These are phyloP conservation scores for Irpex sp. DNA, from an alignment of 1,284 basidiomycete genomes.

Conservation along the genomic window DNA sequence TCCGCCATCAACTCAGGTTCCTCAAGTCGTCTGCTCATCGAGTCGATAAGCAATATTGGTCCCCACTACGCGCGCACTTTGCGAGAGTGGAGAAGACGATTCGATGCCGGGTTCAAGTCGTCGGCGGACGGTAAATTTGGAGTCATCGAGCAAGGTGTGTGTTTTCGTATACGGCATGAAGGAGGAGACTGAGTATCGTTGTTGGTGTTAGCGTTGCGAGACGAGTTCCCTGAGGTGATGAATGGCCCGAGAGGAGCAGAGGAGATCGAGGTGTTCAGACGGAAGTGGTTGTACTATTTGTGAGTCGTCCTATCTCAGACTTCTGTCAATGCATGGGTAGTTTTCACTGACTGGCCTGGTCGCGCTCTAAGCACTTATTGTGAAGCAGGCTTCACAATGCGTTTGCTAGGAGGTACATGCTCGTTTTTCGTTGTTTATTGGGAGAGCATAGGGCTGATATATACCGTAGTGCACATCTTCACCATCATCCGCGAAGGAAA, in stretches of 20 bases:
- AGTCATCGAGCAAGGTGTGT: slow-evolving; percentile 45
- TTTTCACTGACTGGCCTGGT: slow-evolving; percentile 17
- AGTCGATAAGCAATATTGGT: slow-evolving; percentile 77
- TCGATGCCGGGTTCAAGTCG: slow-evolving; percentile 50
- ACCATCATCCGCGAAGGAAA: slow-evolving; percentile 60
- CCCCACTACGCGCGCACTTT: slow-evolving; percentile 80
- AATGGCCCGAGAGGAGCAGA: slow-evolving; percentile 34
- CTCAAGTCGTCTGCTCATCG: slow-evolving; percentile 58
- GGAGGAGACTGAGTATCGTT: neutral
- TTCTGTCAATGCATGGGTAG: neutral
- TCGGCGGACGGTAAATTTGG: slow-evolving; percentile 8
- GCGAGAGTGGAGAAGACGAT: slow-evolving; percentile 76
- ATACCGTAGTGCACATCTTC: slow-evolving; percentile 61
- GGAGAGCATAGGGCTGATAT: too few species aligned
- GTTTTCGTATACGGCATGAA: neutral
- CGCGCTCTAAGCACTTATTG: slow-evolving; percentile 59
- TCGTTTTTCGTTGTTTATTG: slow-evolving; percentile 13
- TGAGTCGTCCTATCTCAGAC: slow-evolving; percentile 8
- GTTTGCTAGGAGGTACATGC: slow-evolving; percentile 61
- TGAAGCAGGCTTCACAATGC: slow-evolving; percentile 70
- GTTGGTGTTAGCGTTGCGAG: slow-evolving; percentile 38
- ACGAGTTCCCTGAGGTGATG: slow-evolving; percentile 60
- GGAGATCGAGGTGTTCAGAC: slow-evolving; percentile 73
- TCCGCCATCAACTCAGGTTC: slow-evolving; percentile 54
- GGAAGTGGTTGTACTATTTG: slow-evolving; percentile 77